phyloP scores from a whole-genome alignment of 768 basidiomycete genomes.

The Suillus placidus region DNA sequence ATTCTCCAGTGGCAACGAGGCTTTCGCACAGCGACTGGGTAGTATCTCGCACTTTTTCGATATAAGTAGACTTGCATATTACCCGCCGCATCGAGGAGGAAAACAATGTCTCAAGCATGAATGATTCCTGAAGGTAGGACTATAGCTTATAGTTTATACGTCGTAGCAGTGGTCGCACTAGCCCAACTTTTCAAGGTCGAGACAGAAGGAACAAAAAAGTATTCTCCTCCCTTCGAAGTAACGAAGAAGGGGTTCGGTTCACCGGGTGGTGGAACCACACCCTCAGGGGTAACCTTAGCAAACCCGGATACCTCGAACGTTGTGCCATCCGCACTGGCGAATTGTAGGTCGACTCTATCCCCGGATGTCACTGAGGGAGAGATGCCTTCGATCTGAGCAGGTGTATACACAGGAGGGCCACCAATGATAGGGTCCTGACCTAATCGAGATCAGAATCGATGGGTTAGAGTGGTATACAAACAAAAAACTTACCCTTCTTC shows the following conservation, averaged over 20 bases:
- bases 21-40: constrained; percentile 53
- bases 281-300: not conserved
- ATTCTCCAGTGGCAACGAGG: constrained; percentile 49
- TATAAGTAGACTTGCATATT: too few relatives aligned
- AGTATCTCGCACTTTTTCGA: too few relatives aligned
- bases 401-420: not conserved
- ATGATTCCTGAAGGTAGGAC: not conserved
- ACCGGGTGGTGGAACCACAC: not conserved
- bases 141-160: not conserved
- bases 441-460: not conserved
- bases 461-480: not conserved
- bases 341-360: not conserved
- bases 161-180: not conserved
- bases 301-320: not conserved
- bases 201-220: not conserved
- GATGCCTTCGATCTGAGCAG: not conserved
- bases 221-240: not conserved
- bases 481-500: too few relatives aligned
- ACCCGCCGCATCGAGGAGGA: too few relatives aligned
- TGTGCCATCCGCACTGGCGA: not conserved
- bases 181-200: not conserved
- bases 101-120: not conserved
- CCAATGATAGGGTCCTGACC: not conserved
- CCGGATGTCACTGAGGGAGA: not conserved
- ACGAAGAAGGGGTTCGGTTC: not conserved